Evolutionary conservation across 2,329 filamentous ascomycete species (phyloP), one percentile per base, ranked within the genome.

Genomic region (Septoria petroselini): DNA sequence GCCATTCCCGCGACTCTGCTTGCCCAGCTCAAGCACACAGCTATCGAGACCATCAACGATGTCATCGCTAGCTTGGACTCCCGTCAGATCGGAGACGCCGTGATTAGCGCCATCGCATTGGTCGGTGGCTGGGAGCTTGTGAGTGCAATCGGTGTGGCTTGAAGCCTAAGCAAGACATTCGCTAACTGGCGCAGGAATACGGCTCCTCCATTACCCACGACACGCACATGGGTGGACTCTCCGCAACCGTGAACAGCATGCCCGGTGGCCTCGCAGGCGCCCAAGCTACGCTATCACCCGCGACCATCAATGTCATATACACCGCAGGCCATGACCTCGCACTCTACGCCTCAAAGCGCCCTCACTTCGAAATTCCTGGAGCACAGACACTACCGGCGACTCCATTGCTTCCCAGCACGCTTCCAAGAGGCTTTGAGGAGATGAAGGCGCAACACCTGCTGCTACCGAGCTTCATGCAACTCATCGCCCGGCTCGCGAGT

Each of bases 111-210:
- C 7, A 56, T 60, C 33, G 54, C 53, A 8, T 33, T 60, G n/a
- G 29, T 60, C 14, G 56, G 52, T 6, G 52, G 40, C 4, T 60
- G 58, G 58, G 58, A 60, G 42, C 49, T 58, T 15, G 55, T 58
- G 30, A 45, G 55, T 49, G 29, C 18, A 37, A n/a, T 17, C 41
- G 18, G 9, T 42, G 38, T 49, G 30, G 38, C 50, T 51, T 48
- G 35, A 30, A 39, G 41, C 27, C 41, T 39, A 43, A 30, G 25
- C 15, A 18, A 39, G 17, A 43, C 35, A 48, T 35, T 37, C 21
- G 33, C 39, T 47, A 17, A 47, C n/a, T 18, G 25, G 38, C 37
- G 37, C 42, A 58, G 55, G 48, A 57, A 29, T 58, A 54, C 30
- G 56, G 56, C 37, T 46, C 52, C n/a, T 31, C 48, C 9, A 18